Conservation (phyloP, 257 asterid genomes). For the Solanum chilense region DNA sequence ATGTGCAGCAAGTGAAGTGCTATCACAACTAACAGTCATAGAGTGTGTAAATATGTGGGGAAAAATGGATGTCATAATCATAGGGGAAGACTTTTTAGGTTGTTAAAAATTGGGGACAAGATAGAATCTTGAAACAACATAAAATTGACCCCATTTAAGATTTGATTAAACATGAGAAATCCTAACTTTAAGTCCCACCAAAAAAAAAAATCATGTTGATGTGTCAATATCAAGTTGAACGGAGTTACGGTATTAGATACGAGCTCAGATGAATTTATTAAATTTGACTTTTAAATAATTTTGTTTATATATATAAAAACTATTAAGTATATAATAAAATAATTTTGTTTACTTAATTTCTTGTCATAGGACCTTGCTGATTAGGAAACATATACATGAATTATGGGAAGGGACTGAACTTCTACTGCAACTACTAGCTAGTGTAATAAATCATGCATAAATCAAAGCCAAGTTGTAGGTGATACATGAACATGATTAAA, state of each 20-base stretch:
- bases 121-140: constrained; percentile 2
- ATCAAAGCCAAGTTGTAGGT: not conserved
- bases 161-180: not conserved
- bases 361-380: not conserved
- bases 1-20: not conserved
- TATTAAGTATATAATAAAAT: too few relatives aligned
- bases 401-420: not conserved
- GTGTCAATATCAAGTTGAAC: not conserved
- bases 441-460: not conserved
- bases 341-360: too few relatives aligned
- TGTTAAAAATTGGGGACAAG: not conserved
- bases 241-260: not conserved
- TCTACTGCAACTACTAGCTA: not conserved
- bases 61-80: not conserved
- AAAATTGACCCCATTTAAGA: constrained; percentile 3
- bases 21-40: not conserved
- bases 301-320: not conserved
- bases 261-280: not conserved
- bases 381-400: not conserved
- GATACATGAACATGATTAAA: not conserved
- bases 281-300: not conserved
- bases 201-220: not conserved
- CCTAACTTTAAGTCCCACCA: not conserved
- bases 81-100: not conserved
- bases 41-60: not conserved